A percentile compares a stretch with the other conserved stretches of the same genome.
Evolutionary conservation across 805 yeast genomes (phyloP).

Genomic region (Tetrapisispora namnaoensis): DNA sequence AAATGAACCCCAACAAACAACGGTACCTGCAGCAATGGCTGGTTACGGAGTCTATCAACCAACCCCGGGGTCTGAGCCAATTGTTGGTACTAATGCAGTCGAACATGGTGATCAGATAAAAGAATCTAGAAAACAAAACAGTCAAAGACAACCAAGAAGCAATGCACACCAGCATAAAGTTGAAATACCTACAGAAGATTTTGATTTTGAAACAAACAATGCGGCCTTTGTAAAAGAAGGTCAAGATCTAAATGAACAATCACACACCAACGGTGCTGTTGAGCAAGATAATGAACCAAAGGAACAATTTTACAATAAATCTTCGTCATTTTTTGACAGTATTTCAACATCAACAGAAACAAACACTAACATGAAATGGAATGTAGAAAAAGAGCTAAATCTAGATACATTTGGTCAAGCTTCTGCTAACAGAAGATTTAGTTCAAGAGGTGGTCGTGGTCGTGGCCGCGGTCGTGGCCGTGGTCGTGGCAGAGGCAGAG

Average conservation of each 20-base stretch:
- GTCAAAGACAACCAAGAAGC: not conserved
- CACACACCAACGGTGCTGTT: slow-evolving; percentile 1
- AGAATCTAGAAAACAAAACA: not conserved
- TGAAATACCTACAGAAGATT: slow-evolving; percentile 46
- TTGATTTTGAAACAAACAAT: slow-evolving; percentile 66
- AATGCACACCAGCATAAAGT: slow-evolving; percentile 7
- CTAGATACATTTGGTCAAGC: slow-evolving; percentile 79
- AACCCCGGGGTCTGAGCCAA: slow-evolving; percentile 7
- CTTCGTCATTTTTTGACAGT: slow-evolving; percentile 80
- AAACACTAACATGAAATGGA: slow-evolving; percentile 46
- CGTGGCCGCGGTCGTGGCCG: slow-evolving; percentile 31
- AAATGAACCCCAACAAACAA: slow-evolving; percentile 5
- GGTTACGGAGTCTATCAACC: slow-evolving; percentile 29
- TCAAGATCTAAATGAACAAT: slow-evolving; percentile 19
- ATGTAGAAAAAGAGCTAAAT: slow-evolving; percentile 63
- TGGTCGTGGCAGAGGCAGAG: slow-evolving; percentile 9
- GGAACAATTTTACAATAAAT: slow-evolving; percentile 54
- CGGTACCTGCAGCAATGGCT: slow-evolving; percentile 28
- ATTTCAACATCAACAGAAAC: slow-evolving; percentile 61
- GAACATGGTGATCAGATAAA: slow-evolving; percentile 1
- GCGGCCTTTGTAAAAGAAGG: slow-evolving; percentile 56
- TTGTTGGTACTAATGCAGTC: slow-evolving; percentile 3
- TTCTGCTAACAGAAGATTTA: slow-evolving; percentile 35
- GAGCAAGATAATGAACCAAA: slow-evolving; percentile 5
- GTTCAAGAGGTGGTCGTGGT: slow-evolving; percentile 31